phyloP scores from a whole-genome alignment of 2,329 filamentous ascomycete species.

The Botrytis sinoallii region DNA sequence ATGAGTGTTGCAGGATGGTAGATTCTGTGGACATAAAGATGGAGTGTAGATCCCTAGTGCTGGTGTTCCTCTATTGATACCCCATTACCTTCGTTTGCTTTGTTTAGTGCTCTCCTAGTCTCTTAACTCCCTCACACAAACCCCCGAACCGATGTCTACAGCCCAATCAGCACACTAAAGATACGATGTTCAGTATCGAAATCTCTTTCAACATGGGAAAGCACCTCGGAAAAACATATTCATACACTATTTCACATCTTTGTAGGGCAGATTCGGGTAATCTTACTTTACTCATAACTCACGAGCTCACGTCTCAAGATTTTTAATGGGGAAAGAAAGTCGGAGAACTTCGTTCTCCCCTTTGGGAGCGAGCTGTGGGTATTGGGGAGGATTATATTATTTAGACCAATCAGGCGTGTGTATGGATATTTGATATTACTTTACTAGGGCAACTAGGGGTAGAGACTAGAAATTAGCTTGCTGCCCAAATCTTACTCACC shows the following conservation, averaged over 20 bases:
- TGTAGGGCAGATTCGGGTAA: not conserved
- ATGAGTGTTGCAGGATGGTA: not conserved
- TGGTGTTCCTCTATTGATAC: not conserved
- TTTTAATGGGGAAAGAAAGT: not conserved
- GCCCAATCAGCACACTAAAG: not conserved
- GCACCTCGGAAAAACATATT: not conserved
- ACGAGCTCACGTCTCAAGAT: not conserved
- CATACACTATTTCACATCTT: not conserved
- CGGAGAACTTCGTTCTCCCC: not conserved
- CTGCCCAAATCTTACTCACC: not conserved
- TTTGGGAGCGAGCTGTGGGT: not conserved
- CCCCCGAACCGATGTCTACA: not conserved
- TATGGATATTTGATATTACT: not conserved
- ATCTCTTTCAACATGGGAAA: not conserved
- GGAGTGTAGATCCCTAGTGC: not conserved
- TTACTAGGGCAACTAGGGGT: not conserved
- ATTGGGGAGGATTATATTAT: not conserved
- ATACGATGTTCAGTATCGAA: not conserved
- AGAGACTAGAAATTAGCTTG: slow-evolving; percentile 3
- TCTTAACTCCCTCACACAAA: not conserved
- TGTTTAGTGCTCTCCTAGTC: not conserved
- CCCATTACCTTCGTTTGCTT: not conserved
- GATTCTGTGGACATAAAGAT: not conserved
- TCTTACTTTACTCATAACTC: not conserved
- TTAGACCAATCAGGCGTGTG: not conserved